Conservation (phyloP, 805 yeast species). For the Ogataea salicorniae region DNA sequence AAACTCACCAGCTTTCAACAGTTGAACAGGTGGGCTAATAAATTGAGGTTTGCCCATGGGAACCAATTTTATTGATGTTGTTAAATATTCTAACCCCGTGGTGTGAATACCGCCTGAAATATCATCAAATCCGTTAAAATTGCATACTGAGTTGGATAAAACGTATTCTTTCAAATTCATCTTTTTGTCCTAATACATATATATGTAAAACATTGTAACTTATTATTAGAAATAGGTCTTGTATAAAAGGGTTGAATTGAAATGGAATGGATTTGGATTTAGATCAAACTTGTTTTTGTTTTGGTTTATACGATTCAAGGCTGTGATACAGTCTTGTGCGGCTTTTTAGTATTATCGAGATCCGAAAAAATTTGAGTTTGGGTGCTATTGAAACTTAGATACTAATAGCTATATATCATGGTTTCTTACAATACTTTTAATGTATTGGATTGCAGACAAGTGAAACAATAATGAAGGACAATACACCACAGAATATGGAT, state of each 20-base stretch:
- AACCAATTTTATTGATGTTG: background rate
- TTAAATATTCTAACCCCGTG: background rate
- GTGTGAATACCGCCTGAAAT: constrained; percentile 1
- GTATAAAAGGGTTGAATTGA: too few species aligned
- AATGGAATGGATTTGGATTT: background rate
- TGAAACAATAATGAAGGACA: background rate
- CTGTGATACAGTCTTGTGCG: too few species aligned
- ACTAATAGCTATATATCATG: too few species aligned
- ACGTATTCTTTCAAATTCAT: constrained; percentile 13
- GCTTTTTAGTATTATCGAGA: too few species aligned
- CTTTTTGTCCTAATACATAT: too few species aligned
- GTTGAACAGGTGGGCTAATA: background rate
- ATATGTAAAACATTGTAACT: too few species aligned
- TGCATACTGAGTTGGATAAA: background rate
- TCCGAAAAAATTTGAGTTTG: background rate
- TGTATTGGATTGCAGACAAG: too few species aligned
- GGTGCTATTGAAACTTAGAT: too few species aligned
- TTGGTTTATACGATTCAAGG: too few species aligned
- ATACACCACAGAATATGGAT: constrained; percentile 1
- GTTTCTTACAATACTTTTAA: too few species aligned
- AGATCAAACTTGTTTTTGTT: background rate
- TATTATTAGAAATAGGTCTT: too few species aligned
- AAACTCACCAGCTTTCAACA: background rate
- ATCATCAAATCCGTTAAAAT: background rate
- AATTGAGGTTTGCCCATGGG: background rate